Evolutionary conservation across 148 eudicot genomes (phyloP).

Genomic region (Rhododendron kiyosumense): DNA sequence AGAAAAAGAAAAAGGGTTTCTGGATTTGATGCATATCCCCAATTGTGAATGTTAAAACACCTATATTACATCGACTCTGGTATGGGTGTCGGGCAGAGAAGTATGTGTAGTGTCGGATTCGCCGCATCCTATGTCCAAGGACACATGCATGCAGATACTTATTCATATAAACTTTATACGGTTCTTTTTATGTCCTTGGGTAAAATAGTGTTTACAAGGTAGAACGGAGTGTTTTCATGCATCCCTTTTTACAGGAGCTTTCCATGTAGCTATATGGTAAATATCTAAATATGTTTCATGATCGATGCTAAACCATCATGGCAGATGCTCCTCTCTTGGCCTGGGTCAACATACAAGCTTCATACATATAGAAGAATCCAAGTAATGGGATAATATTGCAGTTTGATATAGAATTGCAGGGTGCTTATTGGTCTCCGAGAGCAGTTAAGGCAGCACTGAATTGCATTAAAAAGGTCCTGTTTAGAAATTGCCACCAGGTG

Average conservation of each 20-base stretch:
- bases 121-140: background rate
- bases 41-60: background rate
- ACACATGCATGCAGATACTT: background rate
- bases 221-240: background rate
- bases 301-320: background rate
- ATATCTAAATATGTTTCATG: background rate
- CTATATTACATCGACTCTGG: background rate
- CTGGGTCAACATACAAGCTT: background rate
- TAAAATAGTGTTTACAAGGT: background rate
- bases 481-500: conserved; percentile 19
- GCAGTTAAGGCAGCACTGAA: conserved; percentile 63
- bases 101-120: background rate
- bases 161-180: background rate
- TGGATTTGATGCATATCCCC: background rate
- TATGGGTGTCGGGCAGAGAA: background rate
- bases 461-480: conserved; percentile 55
- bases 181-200: background rate
- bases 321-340: background rate
- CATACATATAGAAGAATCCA: background rate
- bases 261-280: background rate
- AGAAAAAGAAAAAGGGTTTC: too few species aligned
- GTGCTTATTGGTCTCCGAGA: conserved; percentile 45
- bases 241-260: background rate
- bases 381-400: background rate
- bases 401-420: background rate